Conservation (phyloP, 2,329 filamentous ascomycete species). For the Penicillium fuscoglaucum region DNA sequence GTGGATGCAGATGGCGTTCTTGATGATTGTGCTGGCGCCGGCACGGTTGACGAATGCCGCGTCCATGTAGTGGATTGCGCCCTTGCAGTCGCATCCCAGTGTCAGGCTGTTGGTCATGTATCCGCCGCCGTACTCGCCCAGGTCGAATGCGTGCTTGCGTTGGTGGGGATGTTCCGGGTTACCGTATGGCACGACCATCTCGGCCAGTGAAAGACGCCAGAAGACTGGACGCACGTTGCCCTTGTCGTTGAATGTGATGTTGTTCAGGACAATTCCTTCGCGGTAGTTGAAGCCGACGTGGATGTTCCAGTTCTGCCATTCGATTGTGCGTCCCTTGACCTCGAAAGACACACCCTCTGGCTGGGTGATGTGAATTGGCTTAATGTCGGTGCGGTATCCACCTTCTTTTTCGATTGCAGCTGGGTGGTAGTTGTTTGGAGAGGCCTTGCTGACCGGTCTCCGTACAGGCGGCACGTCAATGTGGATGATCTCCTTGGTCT, state of each 20-base stretch:
- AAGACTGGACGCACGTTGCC: conserved; percentile 75
- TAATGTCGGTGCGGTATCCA: conserved; percentile 75
- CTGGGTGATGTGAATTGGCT: conserved; percentile 84
- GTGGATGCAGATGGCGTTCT: conserved; percentile 94
- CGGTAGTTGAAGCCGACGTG: conserved; percentile 95
- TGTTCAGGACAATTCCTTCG: conserved; percentile 85
- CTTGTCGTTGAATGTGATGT: conserved; percentile 87
- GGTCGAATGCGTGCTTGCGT: conserved; percentile 50
- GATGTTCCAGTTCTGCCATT: conserved; percentile 92
- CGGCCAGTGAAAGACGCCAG: conserved; percentile 82
- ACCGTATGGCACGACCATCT: conserved; percentile 85
- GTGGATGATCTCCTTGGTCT: conserved; percentile 73
- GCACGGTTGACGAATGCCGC: conserved; percentile 77
- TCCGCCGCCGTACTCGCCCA: conserved; percentile 50
- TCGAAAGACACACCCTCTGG: conserved; percentile 87
- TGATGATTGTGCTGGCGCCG: conserved; percentile 75
- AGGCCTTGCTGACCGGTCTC: conserved; percentile 69
- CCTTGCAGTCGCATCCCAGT: conserved; percentile 47
- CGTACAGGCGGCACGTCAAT: conserved; percentile 81
- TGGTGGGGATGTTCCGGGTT: conserved; percentile 53
- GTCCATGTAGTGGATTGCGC: conserved; percentile 84
- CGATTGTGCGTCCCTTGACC: conserved; percentile 69
- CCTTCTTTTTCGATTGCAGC: conserved; percentile 69
- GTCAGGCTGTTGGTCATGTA: conserved; percentile 52
- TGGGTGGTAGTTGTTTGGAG: conserved; percentile 77